These are phyloP conservation scores for Vitis amurensis DNA, from an alignment of 164 flowering plant species.

Conservation along the genomic window DNA sequence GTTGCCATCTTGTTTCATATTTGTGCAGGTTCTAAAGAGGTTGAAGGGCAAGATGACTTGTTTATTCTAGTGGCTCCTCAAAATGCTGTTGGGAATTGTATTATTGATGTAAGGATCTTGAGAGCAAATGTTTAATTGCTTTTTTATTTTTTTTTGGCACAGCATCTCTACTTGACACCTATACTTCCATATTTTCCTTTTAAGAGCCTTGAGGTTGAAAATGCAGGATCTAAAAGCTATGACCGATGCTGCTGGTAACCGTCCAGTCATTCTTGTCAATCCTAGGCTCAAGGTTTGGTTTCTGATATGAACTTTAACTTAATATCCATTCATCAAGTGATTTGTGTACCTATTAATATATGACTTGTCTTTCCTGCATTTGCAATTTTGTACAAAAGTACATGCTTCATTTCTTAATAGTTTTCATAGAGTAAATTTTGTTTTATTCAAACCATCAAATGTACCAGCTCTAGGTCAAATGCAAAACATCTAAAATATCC, in stretches of 20 bases:
- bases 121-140: background rate
- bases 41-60: conserved; percentile 82
- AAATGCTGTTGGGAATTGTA: conserved; percentile 97
- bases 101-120: conserved; percentile 72
- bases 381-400: background rate
- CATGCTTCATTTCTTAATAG: background rate
- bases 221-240: conserved; percentile 84
- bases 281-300: conserved; percentile 76
- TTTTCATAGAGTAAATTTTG: too few relatives aligned
- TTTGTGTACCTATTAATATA: background rate
- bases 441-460: too few relatives aligned
- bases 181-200: background rate
- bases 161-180: too few relatives aligned
- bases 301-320: background rate
- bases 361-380: background rate
- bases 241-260: conserved; percentile 87
- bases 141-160: background rate
- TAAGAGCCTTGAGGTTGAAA: conserved; percentile 10
- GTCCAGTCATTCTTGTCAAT: conserved; percentile 83
- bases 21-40: conserved; percentile 76
- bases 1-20: background rate
- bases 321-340: background rate
- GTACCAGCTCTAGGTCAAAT: too few relatives aligned
- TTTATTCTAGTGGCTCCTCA: conserved; percentile 94
- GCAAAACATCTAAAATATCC: too few relatives aligned